These are phyloP conservation scores for Berberis vulgaris DNA, from an alignment of 164 flowering plant genomes.

Conservation along the genomic window DNA sequence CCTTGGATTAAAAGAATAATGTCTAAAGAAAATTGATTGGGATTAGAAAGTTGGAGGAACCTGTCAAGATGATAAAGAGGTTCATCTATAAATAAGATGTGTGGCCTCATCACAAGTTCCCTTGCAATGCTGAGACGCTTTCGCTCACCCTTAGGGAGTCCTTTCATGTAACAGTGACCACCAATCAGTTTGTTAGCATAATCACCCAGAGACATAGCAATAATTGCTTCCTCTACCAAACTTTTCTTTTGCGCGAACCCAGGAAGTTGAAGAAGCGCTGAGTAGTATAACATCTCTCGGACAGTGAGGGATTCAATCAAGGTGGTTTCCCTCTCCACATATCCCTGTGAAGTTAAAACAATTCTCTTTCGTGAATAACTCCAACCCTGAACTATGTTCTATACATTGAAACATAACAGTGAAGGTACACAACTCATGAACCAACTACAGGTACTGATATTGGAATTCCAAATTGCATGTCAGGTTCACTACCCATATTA, in stretches of 20 bases:
- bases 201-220: constrained; percentile 88
- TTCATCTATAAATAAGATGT: constrained; percentile 82
- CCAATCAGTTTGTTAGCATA: constrained; percentile 89
- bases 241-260: constrained; percentile 77
- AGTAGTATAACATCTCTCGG: constrained; percentile 85
- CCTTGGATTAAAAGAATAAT: too few relatives aligned
- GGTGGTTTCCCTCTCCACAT: constrained; percentile 72
- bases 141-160: constrained; percentile 87
- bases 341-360: constrained; percentile 48
- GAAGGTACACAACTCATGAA: not conserved
- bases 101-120: constrained; percentile 97
- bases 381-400: not conserved
- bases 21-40: not conserved
- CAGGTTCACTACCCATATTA: too few relatives aligned
- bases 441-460: too few relatives aligned
- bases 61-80: constrained; percentile 99
- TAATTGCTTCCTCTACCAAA: constrained; percentile 91
- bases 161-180: constrained; percentile 89
- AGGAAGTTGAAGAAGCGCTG: constrained; percentile 91
- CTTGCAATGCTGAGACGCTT: constrained; percentile 93
- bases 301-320: constrained; percentile 92
- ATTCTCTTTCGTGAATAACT: not conserved
- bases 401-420: not conserved
- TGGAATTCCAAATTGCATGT: too few relatives aligned
- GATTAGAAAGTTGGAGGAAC: constrained; percentile 19